Evolutionary conservation across 805 yeast genomes (phyloP), one percentile per base, ranked within the genome.

Genomic region (Hanseniaspora singularis): DNA sequence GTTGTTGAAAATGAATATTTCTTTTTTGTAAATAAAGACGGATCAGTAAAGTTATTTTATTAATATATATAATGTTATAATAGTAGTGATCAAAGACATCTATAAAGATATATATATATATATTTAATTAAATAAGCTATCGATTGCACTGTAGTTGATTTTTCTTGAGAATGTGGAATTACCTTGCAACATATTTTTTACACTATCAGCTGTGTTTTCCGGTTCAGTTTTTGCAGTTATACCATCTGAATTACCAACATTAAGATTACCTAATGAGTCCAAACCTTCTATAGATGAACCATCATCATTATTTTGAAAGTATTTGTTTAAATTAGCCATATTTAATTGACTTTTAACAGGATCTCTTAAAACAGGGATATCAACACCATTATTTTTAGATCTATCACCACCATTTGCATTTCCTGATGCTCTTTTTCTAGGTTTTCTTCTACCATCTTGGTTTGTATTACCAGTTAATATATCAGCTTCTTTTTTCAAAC

Each of bases 401-500:
- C 57, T 57, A 37, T 54, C 50, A 15, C 24, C 34, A 33, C 33
- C 41, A 9, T 24, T 24, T 10, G 26, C 23, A 12, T 23, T 19
- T 55, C 49, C 63, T 54, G 34, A 47, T 46, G 54, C 57, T 24
- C 58, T 63, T 55, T 52, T 68, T 53, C 52, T 66, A 53, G 53
- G 61, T 54, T 55, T 59, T 49, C 52, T 68, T 46, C 76, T 70
- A 63, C 74, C 74, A 55, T 75, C 70, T 12, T 75, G 65, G 51
- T 67, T 66, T 3, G 74, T 70, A 51, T 81, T 83, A 4, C 97
- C 98, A 0, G 89, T 81, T 26, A 84, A 73, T 50, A 74, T 76
- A 64, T 92, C 97, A 0, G 95, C 92, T 59, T 87, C 95, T 44
- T 73, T 72, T 59, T 88, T 85, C 50, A 89, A 68, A 51, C 88